phyloP scores from a whole-genome alignment of 495 filamentous ascomycete species.

The Aspergillus sparsus region DNA sequence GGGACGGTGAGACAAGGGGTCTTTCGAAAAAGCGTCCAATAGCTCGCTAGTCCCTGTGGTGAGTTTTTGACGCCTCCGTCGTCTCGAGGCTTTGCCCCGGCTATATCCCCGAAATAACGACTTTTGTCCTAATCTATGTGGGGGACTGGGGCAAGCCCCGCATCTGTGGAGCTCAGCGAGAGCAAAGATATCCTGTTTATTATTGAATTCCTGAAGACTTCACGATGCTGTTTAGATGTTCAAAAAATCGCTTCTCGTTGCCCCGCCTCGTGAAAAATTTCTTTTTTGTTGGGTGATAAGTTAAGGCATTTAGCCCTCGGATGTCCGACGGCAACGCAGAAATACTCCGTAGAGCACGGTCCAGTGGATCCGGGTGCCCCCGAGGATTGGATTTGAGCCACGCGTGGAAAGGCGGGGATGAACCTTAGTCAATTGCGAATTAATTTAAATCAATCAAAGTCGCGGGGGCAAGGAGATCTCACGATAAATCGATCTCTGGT shows the following conservation, averaged over 20 bases:
- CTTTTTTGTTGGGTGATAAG: neutral
- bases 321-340: neutral
- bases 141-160: too few relatives aligned
- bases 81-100: too few relatives aligned
- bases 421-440: slow-evolving; percentile 8
- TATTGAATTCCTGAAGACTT: neutral
- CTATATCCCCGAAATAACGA: too few relatives aligned
- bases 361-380: slow-evolving; percentile 11
- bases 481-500: slow-evolving; percentile 9
- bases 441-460: slow-evolving; percentile 12
- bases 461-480: slow-evolving; percentile 13
- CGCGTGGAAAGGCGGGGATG: slow-evolving; percentile 16
- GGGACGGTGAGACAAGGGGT: too few relatives aligned
- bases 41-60: too few relatives aligned
- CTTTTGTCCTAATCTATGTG: too few relatives aligned
- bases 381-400: slow-evolving; percentile 7
- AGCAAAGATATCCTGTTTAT: neutral
- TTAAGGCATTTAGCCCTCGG: slow-evolving; percentile 5
- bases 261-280: neutral
- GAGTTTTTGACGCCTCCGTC: too few relatives aligned
- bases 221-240: too few relatives aligned
- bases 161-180: too few relatives aligned
- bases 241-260: too few relatives aligned
- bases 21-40: too few relatives aligned
- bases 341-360: neutral